Evolutionary conservation across 805 yeast species (phyloP), one percentile per base, ranked within the genome.

Genomic region (Ogataea trehaloabstinens): DNA sequence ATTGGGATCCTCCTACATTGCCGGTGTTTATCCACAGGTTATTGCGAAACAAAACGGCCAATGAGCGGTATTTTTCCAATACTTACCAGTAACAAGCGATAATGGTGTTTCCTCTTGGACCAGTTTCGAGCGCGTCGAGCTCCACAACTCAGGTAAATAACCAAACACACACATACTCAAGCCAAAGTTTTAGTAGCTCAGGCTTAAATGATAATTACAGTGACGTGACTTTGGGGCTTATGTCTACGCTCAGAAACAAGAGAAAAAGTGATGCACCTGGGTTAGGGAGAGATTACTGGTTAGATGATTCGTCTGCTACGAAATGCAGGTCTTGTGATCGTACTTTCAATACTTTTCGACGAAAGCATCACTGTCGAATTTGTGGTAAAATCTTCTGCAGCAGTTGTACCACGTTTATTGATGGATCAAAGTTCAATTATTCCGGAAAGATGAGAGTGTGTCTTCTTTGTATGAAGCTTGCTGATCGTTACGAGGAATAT

Each of bases 331-430:
- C 82, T 12, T 91, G 98, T 60, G 86, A 84, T 40, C 73, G 80
- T 38, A 76, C 78, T 3, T 91, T 91, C 56, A 77, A 85, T 1
- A 84, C 97, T 0, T 90, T 89, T 63, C 68, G 96, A 58, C 70
- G 99, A 49, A 85, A 86, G 48, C 99, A 91, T 58, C 99, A 91
- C 61, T 91, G 99, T 56, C 68, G 99, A 38, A 80, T 91, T 24
- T 91, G 99, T 63, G 99, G 99, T 2, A 96, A 90, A 60, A 90
- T 91, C 34, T 91, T 90, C 56, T 91, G 99, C 61, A 73, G 84
- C 31, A 71, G 74, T 7, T 91, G 99, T 60, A 87, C 96, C 0
- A 64, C 76, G 3, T 74, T 88, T 52, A 65, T 87, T 52, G 54
- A 84, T 43, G 87, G 93, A 34, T 73, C 77, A 36, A 70, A 70